Base-by-base conservation (phyloP, 2,329 filamentous ascomycete species). In the Seiridium cupressi region DNA sequence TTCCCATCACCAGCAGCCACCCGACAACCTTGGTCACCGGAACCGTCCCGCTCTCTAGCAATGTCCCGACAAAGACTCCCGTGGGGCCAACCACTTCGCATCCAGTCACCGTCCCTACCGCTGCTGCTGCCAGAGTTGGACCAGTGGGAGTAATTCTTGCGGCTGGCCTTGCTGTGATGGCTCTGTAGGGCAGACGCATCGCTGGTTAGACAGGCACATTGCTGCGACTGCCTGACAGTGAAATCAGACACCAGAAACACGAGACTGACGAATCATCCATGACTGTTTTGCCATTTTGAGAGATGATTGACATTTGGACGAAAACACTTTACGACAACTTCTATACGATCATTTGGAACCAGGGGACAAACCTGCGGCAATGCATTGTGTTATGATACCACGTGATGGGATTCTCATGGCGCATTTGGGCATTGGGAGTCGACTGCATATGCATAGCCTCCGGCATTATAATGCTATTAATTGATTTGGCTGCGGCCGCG, bases 121-220 rank as follows among this genome's bases (percentile, higher is more conserved):
- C 71, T 44, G 78, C 70, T 31, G 77, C 74, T 51, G 72, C 69
- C 60, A 76, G 73, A 65, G 62, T 70, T 40, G 70, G 69, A 44
- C 66, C 73, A 35, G 56, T 75, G 32, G 75, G 74, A 34, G 74
- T 74, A 58, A 68, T 79, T 47, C 65, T 76, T 51, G 59, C 77
- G 38, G 78, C 72, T 47, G 78, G 74, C 60, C 60, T 77, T 44
- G 75, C 72, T 55, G 76, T 73, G 31, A 57, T 80, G 46, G 65
- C 74, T 59, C 63, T 79, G 61, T 79, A 73, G 68, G 60, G 31
- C 49, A 35, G 56, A 54, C 8, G n/a, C 26, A 38, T 57, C 18
- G 38, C 51, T 18, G 46, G 31, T 34, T 42, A 35, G 40, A 61
- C 18, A 60, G 60, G 58, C 62, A 42, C 36, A 44, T 49, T 38